phyloP scores from a whole-genome alignment of 2,329 filamentous ascomycete species.

The Aspergillus quadrilineatus region DNA sequence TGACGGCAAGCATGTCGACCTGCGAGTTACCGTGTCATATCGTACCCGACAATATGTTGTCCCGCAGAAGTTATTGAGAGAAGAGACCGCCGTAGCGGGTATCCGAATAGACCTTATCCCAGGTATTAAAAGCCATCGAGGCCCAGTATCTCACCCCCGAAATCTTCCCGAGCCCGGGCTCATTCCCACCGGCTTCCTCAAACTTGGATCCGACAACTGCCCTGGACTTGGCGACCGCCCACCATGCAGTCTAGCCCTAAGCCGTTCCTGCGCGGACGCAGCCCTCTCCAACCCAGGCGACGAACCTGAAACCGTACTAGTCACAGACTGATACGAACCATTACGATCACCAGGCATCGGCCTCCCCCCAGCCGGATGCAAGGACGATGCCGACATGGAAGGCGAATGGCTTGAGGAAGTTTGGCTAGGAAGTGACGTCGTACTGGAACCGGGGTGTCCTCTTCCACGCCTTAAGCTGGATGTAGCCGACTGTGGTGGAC shows the following conservation, averaged over 20 bases:
- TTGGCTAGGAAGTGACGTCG: conserved; percentile 27
- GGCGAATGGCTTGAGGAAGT: conserved; percentile 21
- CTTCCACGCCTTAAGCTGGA: conserved; percentile 41
- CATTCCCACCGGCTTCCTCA: conserved; percentile 35
- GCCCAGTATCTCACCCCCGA: conserved; percentile 2
- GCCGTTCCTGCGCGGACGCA: conserved; percentile 68
- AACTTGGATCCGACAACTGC: conserved; percentile 30
- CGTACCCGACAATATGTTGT: conserved; percentile 3
- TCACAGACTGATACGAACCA: conserved; percentile 67
- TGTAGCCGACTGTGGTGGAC: conserved; percentile 34
- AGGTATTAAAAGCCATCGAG: neutral
- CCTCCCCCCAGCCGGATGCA: conserved; percentile 44
- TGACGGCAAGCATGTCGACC: neutral
- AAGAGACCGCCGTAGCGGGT: neutral
- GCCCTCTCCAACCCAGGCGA: conserved; percentile 26
- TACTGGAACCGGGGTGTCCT: conserved; percentile 17
- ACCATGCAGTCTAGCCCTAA: conserved; percentile 78
- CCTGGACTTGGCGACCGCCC: conserved; percentile 36
- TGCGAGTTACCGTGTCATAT: neutral
- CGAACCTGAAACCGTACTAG: conserved; percentile 2
- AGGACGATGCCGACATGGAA: conserved; percentile 16
- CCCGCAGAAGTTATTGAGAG: neutral
- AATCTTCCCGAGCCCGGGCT: conserved; percentile 19
- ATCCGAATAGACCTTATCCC: no score
- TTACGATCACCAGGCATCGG: conserved; percentile 70